Evolutionary conservation across 2,329 filamentous ascomycete genomes (phyloP).

Genomic region (Pseudogymnoascus sp.): DNA sequence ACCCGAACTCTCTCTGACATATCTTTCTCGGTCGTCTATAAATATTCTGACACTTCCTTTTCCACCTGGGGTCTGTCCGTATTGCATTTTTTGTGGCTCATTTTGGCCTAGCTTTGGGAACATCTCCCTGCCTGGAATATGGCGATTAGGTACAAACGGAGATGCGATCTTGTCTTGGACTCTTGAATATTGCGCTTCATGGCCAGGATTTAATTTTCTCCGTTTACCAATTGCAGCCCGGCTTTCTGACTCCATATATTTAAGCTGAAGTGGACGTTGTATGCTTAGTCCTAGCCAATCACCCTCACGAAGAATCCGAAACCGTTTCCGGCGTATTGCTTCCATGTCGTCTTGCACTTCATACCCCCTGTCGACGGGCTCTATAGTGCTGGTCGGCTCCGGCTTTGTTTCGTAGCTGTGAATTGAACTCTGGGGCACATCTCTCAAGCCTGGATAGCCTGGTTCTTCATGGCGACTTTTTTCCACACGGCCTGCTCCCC

Average conservation of each 20-base stretch:
- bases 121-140: neutral
- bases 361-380: neutral
- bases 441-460: neutral
- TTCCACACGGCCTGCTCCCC: neutral
- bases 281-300: constrained; percentile 26
- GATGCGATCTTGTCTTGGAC: constrained; percentile 14
- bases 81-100: neutral
- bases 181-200: constrained; percentile 20
- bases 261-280: constrained; percentile 18
- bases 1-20: constrained; percentile 21
- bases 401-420: neutral
- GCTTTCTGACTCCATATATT: constrained; percentile 16
- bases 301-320: constrained; percentile 20
- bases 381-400: neutral
- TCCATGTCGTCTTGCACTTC: constrained; percentile 5
- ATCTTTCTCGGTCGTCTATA: constrained; percentile 21
- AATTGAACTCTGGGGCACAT: neutral
- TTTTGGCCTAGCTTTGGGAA: neutral
- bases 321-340: constrained; percentile 20
- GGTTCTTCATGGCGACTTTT: neutral
- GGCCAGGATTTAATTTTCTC: constrained; percentile 17
- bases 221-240: constrained; percentile 23
- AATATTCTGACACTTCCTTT: constrained; percentile 20
- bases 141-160: constrained; percentile 10
- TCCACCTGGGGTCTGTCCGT: neutral